Evolutionary conservation across 148 eudicot species (phyloP).

Genomic region (Rheum nobile): DNA sequence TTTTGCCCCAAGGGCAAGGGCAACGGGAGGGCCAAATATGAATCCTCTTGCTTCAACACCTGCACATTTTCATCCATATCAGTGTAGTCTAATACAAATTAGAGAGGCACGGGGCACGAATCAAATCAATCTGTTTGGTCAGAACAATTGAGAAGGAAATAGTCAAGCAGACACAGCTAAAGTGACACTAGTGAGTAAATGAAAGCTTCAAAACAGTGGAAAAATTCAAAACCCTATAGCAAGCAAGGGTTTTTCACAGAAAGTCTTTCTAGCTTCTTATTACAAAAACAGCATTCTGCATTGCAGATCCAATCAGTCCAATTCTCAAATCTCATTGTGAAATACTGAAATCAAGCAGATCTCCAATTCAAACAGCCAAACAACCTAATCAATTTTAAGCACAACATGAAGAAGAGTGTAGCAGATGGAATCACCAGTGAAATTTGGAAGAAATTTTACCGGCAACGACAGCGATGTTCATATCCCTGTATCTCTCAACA

Average conservation of each 20-base stretch:
- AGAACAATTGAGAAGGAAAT: background rate
- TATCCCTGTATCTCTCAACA: slow-evolving; percentile 78
- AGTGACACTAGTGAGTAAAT: background rate
- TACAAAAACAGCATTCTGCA: background rate
- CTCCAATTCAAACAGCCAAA: background rate
- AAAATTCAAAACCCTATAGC: background rate
- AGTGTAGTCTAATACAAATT: background rate
- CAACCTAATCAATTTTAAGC: background rate
- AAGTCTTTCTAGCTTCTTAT: too few relatives aligned
- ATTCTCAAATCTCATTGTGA: background rate
- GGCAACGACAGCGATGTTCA: slow-evolving; percentile 72
- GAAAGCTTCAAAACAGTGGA: background rate
- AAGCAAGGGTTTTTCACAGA: background rate
- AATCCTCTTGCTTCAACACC: slow-evolving; percentile 98
- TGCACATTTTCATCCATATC: slow-evolving; percentile 19
- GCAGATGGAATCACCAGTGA: background rate
- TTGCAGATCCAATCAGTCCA: background rate
- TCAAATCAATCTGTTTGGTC: background rate
- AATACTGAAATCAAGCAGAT: background rate
- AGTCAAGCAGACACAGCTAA: background rate
- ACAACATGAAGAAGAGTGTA: background rate
- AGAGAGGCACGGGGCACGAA: background rate
- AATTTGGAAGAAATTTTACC: slow-evolving; percentile 27
- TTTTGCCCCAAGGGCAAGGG: slow-evolving; percentile 94
- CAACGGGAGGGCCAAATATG: slow-evolving; percentile 97